Evolutionary conservation across 2,329 filamentous ascomycete species (phyloP).

Genomic region (Diaporthe batatas): DNA sequence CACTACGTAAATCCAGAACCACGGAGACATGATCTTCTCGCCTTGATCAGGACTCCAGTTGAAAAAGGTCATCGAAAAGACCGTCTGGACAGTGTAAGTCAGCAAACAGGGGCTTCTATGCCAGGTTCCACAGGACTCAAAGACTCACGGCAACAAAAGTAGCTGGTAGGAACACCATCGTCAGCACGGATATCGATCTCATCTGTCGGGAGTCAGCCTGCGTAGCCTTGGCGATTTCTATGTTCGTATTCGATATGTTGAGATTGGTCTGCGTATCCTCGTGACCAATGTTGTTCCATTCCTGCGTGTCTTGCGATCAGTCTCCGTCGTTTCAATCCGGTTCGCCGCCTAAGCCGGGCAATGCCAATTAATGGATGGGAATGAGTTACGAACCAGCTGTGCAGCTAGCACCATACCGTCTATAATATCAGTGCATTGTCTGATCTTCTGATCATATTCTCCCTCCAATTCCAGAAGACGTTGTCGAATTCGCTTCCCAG

Average conservation of each 20-base stretch:
- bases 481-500: conserved; percentile 38
- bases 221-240: conserved; percentile 39
- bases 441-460: conserved; percentile 43
- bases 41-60: not conserved
- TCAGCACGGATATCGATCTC: conserved; percentile 56
- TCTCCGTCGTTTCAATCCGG: not conserved
- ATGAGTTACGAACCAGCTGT: conserved; percentile 40
- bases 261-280: conserved; percentile 41
- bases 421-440: conserved; percentile 40
- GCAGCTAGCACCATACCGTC: conserved; percentile 42
- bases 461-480: conserved; percentile 35
- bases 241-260: not conserved
- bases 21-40: not conserved
- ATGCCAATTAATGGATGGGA: not conserved
- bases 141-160: conserved; percentile 53
- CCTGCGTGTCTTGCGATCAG: conserved; percentile 23
- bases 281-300: conserved; percentile 43
- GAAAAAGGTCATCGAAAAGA: not conserved
- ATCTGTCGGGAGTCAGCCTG: conserved; percentile 45
- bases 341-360: not conserved
- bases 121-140: too few species aligned
- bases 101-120: too few species aligned
- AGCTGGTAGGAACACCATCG: conserved; percentile 56
- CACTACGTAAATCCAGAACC: conserved; percentile 9
- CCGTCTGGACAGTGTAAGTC: not conserved